Evolutionary conservation across 164 flowering plant species (phyloP), one percentile per base, ranked within the genome.

Genomic region (Vitis riparia): DNA sequence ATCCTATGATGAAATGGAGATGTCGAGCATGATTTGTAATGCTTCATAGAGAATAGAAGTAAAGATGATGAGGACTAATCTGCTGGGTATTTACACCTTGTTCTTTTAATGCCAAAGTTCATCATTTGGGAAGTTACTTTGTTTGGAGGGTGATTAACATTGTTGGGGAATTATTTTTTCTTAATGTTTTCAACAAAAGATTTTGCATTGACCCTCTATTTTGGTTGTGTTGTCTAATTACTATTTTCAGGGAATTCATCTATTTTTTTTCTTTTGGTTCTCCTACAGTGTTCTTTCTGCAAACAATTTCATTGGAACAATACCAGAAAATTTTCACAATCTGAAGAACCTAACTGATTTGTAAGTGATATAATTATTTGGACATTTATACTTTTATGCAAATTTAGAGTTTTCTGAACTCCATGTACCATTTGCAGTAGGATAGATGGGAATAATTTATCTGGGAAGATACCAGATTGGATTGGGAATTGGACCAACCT

Each of bases 401-500:
- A 57, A 55, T 11, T 16, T 17, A n/a, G 8, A 13, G 7, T 32
- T 32, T n/a, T 59, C 32, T 53, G 29, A 16, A 27, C 10, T 30
- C n/a, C 17, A 23, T 17, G 5, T 81, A 11, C 63, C 67, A 12
- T 55, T 69, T 86, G 83, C 92, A 95, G 99, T 80, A 73, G 88
- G 71, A 81, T 95, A 73, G 93, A 86, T 76, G 98, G 98, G 68
- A 91, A 37, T 74, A 17, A 27, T 11, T 62, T 93, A 29, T 78
- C 92, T 3, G 98, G 99, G 62, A 85, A 62, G 72, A 86, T 93
- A 77, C 99, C 99, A 47, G 84, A 84, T 68, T 83, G 90, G 65
- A 88, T 95, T 56, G 97, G 98, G 53, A 91, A 87, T 72, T 89
- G 91, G 98, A 82, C 83, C 48, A 66, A 68, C 9, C 63, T 94